Base-by-base conservation (phyloP, 1,284 basidiomycete species). In the Phylloboletellus chloephorus region DNA sequence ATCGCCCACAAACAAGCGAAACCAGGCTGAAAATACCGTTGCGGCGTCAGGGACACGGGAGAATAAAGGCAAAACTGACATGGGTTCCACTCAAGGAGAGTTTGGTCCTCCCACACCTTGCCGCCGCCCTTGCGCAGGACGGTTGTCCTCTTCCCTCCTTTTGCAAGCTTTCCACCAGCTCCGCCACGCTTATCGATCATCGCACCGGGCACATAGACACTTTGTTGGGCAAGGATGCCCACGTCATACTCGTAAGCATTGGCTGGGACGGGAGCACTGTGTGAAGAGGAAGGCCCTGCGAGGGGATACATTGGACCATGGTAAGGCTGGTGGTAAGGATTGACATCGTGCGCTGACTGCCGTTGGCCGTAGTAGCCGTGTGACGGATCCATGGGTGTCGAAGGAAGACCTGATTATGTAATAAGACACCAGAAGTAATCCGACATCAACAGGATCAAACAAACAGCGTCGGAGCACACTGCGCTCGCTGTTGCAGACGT, bases 41-140 rank as follows among this genome's bases (percentile, higher is more conserved):
- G 26, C 12, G 49, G 29, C 20, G 6, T 10, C 2, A 31, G 31
- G 8, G 7, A 16, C 3, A 7, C 26, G 7, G 30, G 15, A 31
- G 42, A 30, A 24, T 10, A 21, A 42, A 41, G 22, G 9, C 10
- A 21, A 4, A 5, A 75, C 88, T 61, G 59, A 95, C 93, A 80
- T 33, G 96, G 88, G 67, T 94, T 96, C 96, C 96, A 99, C 50
- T 98, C 96, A 12, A 98, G 67, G 39, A 99, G 69, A 2, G 92
- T 96, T 63, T 91, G 89, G 64, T 99, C 96, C 65, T 99, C 96
- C 93, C 95, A 99, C 11, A 90, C 80, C 65, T 93, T 92, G 15
- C 96, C 96, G 35, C 77, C 93, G 1, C 92, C 95, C 63, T 96
- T 96, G 25, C 96, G 76, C 38, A 99, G 66, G 8, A 99, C 96